A percentile compares a stretch with the other conserved stretches of the same genome.
These are phyloP conservation scores for Ustilago shanxiensis DNA, from an alignment of 1,284 basidiomycete genomes.

Conservation along the genomic window DNA sequence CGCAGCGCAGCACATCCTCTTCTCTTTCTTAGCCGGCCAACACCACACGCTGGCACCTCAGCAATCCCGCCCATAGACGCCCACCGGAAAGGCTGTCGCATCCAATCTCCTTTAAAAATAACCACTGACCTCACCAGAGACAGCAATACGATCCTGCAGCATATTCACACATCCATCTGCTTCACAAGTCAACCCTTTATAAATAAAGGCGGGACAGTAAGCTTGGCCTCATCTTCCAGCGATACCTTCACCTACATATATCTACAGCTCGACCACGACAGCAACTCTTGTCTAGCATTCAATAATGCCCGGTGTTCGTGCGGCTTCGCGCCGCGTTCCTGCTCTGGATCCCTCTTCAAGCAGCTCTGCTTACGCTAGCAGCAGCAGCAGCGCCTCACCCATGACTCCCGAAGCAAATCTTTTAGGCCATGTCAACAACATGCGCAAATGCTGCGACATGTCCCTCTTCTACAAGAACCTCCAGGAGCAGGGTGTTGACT, in stretches of 20 bases:
- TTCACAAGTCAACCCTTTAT: neutral
- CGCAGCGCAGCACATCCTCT: neutral
- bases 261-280: neutral
- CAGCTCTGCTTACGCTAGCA: slow-evolving; percentile 28
- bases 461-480: slow-evolving; percentile 46
- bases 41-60: slow-evolving; percentile 1
- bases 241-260: neutral
- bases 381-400: slow-evolving; percentile 24
- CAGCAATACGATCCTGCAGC: neutral
- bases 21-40: slow-evolving; percentile 9
- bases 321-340: slow-evolving; percentile 41
- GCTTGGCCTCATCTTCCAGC: neutral
- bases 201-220: neutral
- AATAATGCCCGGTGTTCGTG: slow-evolving; percentile 33
- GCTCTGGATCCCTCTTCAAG: slow-evolving; percentile 19
- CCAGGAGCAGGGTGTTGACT: slow-evolving; percentile 40
- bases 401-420: slow-evolving; percentile 38
- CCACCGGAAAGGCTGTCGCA: neutral
- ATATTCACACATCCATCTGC: neutral
- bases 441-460: slow-evolving; percentile 55
- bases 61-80: neutral
- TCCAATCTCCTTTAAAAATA: neutral
- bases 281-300: neutral
- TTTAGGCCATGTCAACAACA: slow-evolving; percentile 53
- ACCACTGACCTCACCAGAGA: neutral